These are phyloP conservation scores for Xylaria sp. DNA, from an alignment of 495 filamentous ascomycete genomes.

Conservation along the genomic window DNA sequence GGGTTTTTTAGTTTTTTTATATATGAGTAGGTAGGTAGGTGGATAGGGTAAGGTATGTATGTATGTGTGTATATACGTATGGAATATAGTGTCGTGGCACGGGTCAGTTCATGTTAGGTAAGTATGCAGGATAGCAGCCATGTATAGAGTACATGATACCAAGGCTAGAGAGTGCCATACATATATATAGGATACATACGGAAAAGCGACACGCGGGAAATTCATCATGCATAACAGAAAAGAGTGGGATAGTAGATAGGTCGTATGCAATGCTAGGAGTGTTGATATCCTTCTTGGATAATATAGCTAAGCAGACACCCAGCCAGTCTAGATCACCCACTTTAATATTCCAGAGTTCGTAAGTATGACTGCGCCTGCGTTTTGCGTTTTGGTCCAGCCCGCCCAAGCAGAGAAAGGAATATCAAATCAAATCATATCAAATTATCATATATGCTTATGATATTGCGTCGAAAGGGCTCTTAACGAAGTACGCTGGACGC, in stretches of 20 bases:
- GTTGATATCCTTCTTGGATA: neutral
- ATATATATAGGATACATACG: neutral
- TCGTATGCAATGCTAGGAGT: neutral
- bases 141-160: conserved; percentile 1
- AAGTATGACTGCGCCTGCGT: too few species aligned
- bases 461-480: neutral
- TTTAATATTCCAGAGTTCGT: neutral
- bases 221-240: neutral
- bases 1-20: too few species aligned
- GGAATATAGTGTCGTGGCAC: too few species aligned
- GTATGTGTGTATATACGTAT: too few species aligned
- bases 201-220: neutral
- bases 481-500: neutral
- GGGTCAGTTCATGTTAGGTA: too few species aligned
- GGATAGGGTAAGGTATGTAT: neutral
- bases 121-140: neutral
- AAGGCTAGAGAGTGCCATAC: too few species aligned
- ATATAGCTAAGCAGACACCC: conserved; percentile 1
- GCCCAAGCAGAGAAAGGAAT: neutral
- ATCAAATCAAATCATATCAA: too few species aligned
- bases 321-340: neutral
- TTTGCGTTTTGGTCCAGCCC: neutral
- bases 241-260: conserved; percentile 6
- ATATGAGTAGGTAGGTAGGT: neutral
- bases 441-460: neutral